A percentile compares a stretch with the other conserved stretches of the same genome.
Evolutionary conservation across 1,139 yeast genomes (phyloP).

Genomic region (Blastobotrys serpentis): DNA sequence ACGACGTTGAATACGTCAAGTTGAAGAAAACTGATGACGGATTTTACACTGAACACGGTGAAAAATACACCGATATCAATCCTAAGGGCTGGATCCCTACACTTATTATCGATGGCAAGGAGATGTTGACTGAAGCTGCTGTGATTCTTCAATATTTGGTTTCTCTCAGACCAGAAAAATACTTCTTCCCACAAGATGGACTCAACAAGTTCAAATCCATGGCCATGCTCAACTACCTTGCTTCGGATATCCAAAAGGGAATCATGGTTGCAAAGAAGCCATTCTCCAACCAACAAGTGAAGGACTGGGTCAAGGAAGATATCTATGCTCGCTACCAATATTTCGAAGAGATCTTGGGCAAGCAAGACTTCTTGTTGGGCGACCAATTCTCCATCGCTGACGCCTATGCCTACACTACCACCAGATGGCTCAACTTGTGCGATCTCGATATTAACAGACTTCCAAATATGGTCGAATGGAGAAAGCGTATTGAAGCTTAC

Average conservation of each 20-base stretch:
- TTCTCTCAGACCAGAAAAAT: conserved; percentile 10
- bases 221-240: conserved; percentile 4
- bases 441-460: conserved; percentile 4
- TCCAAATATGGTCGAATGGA: conserved; percentile 8
- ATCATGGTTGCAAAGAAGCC: conserved; percentile 8
- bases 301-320: conserved; percentile 5
- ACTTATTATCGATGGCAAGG: conserved; percentile 6
- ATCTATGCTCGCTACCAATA: conserved; percentile 1
- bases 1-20: conserved; percentile 3
- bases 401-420: conserved; percentile 12
- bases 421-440: conserved; percentile 8
- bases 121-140: conserved; percentile 6
- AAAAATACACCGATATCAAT: conserved; percentile 6
- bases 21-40: not conserved
- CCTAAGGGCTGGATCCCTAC: conserved; percentile 9
- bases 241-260: conserved; percentile 6
- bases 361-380: conserved; percentile 9
- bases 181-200: conserved; percentile 6
- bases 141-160: conserved; percentile 8
- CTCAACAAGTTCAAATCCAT: conserved; percentile 7
- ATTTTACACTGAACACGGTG: not conserved
- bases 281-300: not conserved
- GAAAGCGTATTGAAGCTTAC: not conserved
- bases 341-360: conserved; percentile 7
- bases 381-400: conserved; percentile 14